Evolutionary conservation across 2,329 filamentous ascomycete species (phyloP).

Genomic region (Fusarium austroafricanum): DNA sequence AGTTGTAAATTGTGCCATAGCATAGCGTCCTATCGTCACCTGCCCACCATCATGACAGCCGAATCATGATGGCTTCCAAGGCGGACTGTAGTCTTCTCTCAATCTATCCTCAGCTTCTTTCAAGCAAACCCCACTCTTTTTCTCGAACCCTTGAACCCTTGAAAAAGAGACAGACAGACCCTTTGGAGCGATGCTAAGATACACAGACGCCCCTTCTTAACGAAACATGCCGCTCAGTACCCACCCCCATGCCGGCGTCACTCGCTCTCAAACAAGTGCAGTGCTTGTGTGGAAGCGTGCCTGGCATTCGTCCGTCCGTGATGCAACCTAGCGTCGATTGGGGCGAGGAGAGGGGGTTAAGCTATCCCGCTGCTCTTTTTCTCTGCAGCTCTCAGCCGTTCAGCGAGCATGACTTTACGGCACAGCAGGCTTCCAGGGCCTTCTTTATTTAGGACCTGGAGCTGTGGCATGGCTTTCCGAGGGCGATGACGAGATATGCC

Average conservation of each 20-base stretch:
- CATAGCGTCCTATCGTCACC: constrained; percentile 32
- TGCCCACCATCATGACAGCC: constrained; percentile 27
- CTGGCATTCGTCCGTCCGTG: constrained; percentile 41
- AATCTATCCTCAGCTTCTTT: too few relatives aligned
- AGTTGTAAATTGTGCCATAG: constrained; percentile 23
- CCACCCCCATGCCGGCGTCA: constrained; percentile 22
- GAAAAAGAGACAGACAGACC: constrained; percentile 3
- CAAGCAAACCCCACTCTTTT: constrained; percentile 27
- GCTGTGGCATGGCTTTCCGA: constrained; percentile 14
- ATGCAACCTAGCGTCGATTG: constrained; percentile 43
- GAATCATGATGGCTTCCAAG: constrained; percentile 18
- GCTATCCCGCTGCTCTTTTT: neutral
- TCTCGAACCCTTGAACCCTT: constrained; percentile 29
- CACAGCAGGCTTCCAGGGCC: constrained; percentile 11
- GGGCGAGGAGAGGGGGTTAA: constrained; percentile 24
- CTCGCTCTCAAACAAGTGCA: neutral
- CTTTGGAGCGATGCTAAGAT: too few relatives aligned
- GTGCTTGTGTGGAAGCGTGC: constrained; percentile 35
- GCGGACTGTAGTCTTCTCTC: neutral
- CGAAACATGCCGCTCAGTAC: neutral
- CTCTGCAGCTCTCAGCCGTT: constrained; percentile 7
- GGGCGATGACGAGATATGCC: constrained; percentile 33
- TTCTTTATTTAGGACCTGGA: constrained; percentile 14
- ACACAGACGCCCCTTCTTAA: constrained; percentile 20
- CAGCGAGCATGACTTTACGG: constrained; percentile 12